Conservation (phyloP, 1,139 yeast species). For the Saccharomyces pastorianus region DNA sequence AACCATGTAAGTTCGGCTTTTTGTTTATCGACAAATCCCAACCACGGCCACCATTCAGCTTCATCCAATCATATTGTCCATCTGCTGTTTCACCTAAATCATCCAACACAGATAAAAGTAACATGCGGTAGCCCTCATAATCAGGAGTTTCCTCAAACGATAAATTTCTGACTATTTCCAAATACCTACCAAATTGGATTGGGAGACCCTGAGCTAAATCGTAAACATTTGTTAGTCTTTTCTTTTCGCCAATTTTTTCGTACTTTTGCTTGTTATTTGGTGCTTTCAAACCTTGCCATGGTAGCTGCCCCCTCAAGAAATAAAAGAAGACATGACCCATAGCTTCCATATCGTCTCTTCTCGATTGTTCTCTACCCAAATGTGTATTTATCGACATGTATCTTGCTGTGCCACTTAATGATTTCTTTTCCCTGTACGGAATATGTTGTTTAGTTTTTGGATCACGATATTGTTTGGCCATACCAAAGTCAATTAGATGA, state of each 20-base stretch:
- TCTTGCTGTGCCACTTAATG: conserved; percentile 94
- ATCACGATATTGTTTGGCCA: conserved; percentile 92
- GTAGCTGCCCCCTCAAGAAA: conserved; percentile 89
- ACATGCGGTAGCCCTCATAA: conserved; percentile 60
- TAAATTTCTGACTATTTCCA: conserved; percentile 61
- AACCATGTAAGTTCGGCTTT: conserved; percentile 75
- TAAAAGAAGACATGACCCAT: conserved; percentile 92
- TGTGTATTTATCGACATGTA: conserved; percentile 95
- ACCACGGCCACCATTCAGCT: conserved; percentile 69
- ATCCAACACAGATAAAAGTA: conserved; percentile 55
- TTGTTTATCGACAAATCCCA: conserved; percentile 76
- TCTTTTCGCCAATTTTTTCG: conserved; percentile 75
- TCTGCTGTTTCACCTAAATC: conserved; percentile 49
- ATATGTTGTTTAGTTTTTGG: conserved; percentile 93
- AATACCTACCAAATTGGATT: conserved; percentile 68
- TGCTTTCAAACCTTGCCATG: conserved; percentile 96
- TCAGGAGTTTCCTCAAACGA: conserved; percentile 75
- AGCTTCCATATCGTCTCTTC: conserved; percentile 94
- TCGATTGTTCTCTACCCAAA: conserved; percentile 90
- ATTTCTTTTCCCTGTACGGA: conserved; percentile 93
- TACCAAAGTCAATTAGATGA: conserved; percentile 92
- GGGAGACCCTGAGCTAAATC: conserved; percentile 67
- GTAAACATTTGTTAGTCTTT: conserved; percentile 59
- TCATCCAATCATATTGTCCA: conserved; percentile 81
- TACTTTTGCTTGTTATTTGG: conserved; percentile 77